Base-by-base conservation (phyloP, 2,329 filamentous ascomycete species). In the Aureobasidium uvarum region DNA sequence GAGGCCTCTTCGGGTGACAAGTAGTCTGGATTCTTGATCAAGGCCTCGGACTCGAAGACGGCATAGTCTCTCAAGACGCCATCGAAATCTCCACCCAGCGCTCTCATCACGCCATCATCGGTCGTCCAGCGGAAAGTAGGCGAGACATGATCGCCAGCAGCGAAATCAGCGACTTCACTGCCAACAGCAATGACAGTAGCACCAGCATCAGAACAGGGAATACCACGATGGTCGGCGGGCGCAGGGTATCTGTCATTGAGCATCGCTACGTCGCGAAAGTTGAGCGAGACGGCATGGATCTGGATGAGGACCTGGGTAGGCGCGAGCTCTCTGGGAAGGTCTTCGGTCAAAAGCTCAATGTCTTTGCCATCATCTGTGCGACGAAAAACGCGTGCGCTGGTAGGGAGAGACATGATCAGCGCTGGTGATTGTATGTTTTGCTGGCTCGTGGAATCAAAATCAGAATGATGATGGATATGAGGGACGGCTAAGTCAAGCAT, bases 21-120 rank as follows among this genome's bases (percentile, higher is more conserved):
- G 62, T 80, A 70, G 0, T 59, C 62, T 0, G 79, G 79, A 0
- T 80, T 62, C 62, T 76, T 78, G 31, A 67, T 71, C 3, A 81
- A 43, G 6, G 71, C 67, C 28, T 71, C 67, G 67, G 80, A 77
- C 23, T 80, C 75, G 62, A 78, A 80, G 0, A 80, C 68, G 1
- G 80, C 18, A 66, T 78, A 72, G 36, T 76, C 74, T 0, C 78
- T 77, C 68, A 81, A 50, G 1, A 78, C 76, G 0, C 80, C 80
- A 65, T 81, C 79, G 59, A 78, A 79, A 59, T 82, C 74, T 0
- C 78, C 80, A 16, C 56, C 1, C 76, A 79, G 2, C 80, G 72
- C 79, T 56, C 23, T 56, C 78, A 81, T 0, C 76, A 78, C n/a
- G 78, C 69, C 0, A 67, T 73, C 5, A 3, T 23, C 5, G 8